phyloP scores from a whole-genome alignment of 2,329 filamentous ascomycete species.

The Diaporthe sp. region DNA sequence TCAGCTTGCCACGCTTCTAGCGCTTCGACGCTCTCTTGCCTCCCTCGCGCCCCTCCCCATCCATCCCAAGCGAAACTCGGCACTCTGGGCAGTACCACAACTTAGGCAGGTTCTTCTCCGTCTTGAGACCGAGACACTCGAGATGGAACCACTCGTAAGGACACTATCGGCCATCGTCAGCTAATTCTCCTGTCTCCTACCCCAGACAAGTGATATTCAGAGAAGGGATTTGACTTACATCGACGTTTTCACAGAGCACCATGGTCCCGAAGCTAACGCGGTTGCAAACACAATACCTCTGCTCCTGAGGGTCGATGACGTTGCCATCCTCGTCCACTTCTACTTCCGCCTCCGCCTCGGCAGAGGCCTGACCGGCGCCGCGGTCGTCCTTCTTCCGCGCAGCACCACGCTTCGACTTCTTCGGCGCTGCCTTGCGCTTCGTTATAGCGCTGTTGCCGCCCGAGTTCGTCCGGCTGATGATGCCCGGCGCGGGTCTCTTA shows the following conservation, averaged over 20 bases:
- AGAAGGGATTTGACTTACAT: constrained; percentile 66
- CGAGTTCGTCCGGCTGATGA: constrained; percentile 74
- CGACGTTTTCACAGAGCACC: constrained; percentile 85
- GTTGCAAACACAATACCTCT: constrained; percentile 83
- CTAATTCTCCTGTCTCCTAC: background rate
- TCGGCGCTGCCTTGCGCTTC: constrained; percentile 77
- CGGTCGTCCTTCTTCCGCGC: constrained; percentile 60
- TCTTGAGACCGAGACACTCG: constrained; percentile 78
- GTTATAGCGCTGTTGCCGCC: constrained; percentile 76
- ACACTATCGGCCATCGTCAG: constrained; percentile 67
- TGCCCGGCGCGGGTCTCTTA: constrained; percentile 80
- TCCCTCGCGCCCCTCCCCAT: constrained; percentile 71
- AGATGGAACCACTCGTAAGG: constrained; percentile 90
- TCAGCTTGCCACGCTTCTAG: constrained; percentile 54
- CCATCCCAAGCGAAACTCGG: constrained; percentile 72
- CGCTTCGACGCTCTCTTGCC: constrained; percentile 63
- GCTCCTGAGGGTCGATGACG: constrained; percentile 81
- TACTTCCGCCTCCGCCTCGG: constrained; percentile 63
- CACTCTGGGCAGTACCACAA: constrained; percentile 92
- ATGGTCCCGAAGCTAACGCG: constrained; percentile 86
- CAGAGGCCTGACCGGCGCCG: constrained; percentile 53
- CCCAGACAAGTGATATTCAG: background rate
- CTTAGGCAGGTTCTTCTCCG: constrained; percentile 78
- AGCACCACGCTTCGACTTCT: constrained; percentile 68
- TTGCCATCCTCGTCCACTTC: constrained; percentile 79